Base-by-base conservation (phyloP, 75 land plant genomes). In the Pinus albicaulis region DNA sequence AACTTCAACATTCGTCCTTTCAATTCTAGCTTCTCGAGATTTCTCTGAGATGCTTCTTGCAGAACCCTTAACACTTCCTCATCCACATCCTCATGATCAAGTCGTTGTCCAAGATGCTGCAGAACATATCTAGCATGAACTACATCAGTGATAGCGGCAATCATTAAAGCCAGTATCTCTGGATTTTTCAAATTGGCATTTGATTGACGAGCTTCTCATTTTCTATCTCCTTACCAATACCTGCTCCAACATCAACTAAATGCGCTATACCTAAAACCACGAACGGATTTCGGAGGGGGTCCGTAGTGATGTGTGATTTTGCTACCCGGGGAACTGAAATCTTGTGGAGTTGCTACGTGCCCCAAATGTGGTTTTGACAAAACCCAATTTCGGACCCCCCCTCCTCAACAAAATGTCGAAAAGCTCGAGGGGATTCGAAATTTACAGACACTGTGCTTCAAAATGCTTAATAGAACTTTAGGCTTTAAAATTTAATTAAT, bases 81-180 rank as follows among this genome's bases (percentile, higher is more conserved):
- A 72, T 95, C 92, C 53, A 95, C 88, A 11, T 82, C 55, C 76
- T 91, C 93, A 72, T 87, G 89, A 76, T 92, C 95, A 71, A 95
- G 95, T 38, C 93, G 89, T 6, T 71, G 74, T 24, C 93, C 93
- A 4, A 92, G 87, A 26, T 80, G 62, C 7, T 56, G 75, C 31
- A 92, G 81, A 31, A 81, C 73, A 41, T 90, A 81, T 56, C 93
- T 79, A 53, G 87, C 76, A 38, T 87, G 92, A 12, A 86, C 77
- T 7, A 95, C 89, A 17, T 88, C 86, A 28, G 82, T 58, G 31
- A 94, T 68, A 23, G 88, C 91, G 17, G 23, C 61, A 13, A 66
- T 55, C 86, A 89, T 84, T 57, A 80, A 31, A 20, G 86, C 77
- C 14, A 86, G 38, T 44, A 89, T 25, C 25, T 77, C 78, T 3